phyloP scores from a whole-genome alignment of 176 grass and related monocot genomes.

The sorghum (Sorghum bicolor) region Sorghum_bicolor_NCBIv3 NC_012870.2:57680001-57680500 shows the following conservation, averaged over 20 bases:
- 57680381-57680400: neutral
- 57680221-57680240: conserved; percentile 32
- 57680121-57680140: conserved; percentile 28
- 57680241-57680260: neutral
- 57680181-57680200: neutral
- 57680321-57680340: neutral
- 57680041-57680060: neutral
- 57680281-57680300: neutral
- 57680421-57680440: too few relatives aligned
- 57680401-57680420: too few relatives aligned
- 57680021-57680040: conserved; percentile 5
- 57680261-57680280: neutral
- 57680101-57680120: conserved; percentile 22
- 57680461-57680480: too few relatives aligned
- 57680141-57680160: neutral
- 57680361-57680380: neutral
- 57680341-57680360: neutral
- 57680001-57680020: conserved; percentile 5
- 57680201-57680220: neutral
- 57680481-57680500: too few relatives aligned
- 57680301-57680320: neutral
- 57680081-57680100: conserved; percentile 6
- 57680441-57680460: too few relatives aligned
- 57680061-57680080: conserved; percentile 18
- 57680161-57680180: conserved; percentile 47